Base-by-base conservation (phyloP, 495 filamentous ascomycete species). In the Aspergillus taichungensis region DNA sequence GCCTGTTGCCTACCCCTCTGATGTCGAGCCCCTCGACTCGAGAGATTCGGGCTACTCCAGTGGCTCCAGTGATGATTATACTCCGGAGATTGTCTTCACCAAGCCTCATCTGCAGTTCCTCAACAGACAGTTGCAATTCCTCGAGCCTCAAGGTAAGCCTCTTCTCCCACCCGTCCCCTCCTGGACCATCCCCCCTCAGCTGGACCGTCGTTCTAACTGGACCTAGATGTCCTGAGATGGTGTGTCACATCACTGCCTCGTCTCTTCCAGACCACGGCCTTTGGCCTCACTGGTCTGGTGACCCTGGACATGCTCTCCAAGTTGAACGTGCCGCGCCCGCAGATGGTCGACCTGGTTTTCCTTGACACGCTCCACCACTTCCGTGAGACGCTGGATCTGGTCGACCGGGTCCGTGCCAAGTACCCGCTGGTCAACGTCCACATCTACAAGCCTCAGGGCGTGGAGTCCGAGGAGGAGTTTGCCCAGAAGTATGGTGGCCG, bases 361-460 rank as follows among this genome's bases (percentile, higher is more conserved):
- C 83, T 97, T 53, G 89, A 98, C 69, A 98, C 92, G 18, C 78
- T 95, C 8, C 83, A 96, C 69, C 92, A 98, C 71, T 98, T 98
- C 67, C 59, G 80, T 40, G 91, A 98, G 68, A 98, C 94, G 11
- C 75, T 86, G 29, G 74, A 78, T 40, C 78, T 98, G 5, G 82
- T 97, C 35, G 82, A 91, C 55, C 78, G 79, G 34, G 81, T 95
- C 46, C 78, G 78, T 57, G 72, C 73, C 43, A 73, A 76, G 34
- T 98, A 98, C 59, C 83, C 85, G 6, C 73, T 82, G 46, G 72
- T 88, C 62, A 80, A 76, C 40, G 63, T 98, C 45, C 91, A 98
- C 64, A 71, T 90, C 45, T 97, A 85, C 76, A 92, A 86, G 74
- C 92, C 92, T 8, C 73, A 78, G 36, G 85, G 80, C 30, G 71